phyloP scores from a whole-genome alignment of 305 asterid species.

The Fraxinus floribunda region DNA sequence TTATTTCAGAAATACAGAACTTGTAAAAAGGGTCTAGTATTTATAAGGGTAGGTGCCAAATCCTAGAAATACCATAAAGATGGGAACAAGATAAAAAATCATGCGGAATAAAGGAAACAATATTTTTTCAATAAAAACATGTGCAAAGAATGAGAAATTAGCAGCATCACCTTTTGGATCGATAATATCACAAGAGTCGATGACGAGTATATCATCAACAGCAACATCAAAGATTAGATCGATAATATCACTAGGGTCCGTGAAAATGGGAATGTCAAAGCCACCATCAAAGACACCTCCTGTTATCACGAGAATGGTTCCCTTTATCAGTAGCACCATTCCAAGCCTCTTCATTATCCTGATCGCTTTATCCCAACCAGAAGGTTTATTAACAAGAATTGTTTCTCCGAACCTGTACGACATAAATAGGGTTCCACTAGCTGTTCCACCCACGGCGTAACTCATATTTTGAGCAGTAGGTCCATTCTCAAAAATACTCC shows the following conservation, averaged over 20 bases:
- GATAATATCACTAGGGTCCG: neutral
- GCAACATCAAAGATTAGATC: no score
- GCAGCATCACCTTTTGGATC: no score
- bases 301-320: neutral
- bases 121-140: no score
- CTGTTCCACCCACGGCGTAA: neutral
- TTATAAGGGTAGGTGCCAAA: no score
- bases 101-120: no score
- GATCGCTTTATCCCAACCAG: neutral
- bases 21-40: no score
- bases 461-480: neutral
- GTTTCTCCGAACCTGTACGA: constrained; percentile 17
- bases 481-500: neutral
- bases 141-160: no score
- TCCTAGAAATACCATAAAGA: no score
- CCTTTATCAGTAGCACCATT: neutral
- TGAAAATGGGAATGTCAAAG: neutral
- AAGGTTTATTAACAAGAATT: neutral
- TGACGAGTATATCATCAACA: no score
- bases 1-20: no score
- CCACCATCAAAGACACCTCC: neutral
- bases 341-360: neutral
- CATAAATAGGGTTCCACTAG: neutral
- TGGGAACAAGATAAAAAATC: no score
- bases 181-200: no score